Conservation (phyloP, 192 early-diverging fungal genomes). For the Powellomyces hirtus region DNA sequence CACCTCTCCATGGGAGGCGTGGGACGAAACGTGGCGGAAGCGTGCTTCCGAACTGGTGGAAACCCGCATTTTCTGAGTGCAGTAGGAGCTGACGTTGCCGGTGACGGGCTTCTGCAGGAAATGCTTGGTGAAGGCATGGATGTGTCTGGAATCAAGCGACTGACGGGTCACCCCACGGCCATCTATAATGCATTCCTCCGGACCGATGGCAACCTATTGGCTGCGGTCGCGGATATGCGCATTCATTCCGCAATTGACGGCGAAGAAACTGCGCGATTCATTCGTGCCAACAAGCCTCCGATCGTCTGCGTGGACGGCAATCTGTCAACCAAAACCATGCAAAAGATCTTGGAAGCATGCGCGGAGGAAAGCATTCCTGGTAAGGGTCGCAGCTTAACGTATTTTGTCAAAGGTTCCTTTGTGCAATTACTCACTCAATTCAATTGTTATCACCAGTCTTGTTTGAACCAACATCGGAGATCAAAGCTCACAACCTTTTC, state of each 20-base stretch:
- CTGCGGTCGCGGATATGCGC: slow-evolving; percentile 92
- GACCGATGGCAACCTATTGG: slow-evolving; percentile 65
- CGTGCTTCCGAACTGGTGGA: slow-evolving; percentile 61
- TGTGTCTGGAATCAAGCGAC: slow-evolving; percentile 6
- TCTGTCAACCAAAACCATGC: slow-evolving; percentile 46
- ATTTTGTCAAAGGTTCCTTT: not conserved
- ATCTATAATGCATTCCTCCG: slow-evolving; percentile 80
- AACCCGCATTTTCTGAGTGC: slow-evolving; percentile 63
- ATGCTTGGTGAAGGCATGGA: slow-evolving; percentile 62
- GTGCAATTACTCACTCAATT: not conserved
- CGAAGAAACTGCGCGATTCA: not conserved
- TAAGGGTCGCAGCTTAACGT: not conserved
- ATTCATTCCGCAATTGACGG: slow-evolving; percentile 61
- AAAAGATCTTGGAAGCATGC: slow-evolving; percentile 37
- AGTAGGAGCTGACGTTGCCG: slow-evolving; percentile 73
- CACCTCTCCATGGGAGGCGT: slow-evolving; percentile 77
- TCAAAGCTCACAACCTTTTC: slow-evolving; percentile 66
- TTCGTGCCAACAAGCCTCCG: slow-evolving; percentile 41
- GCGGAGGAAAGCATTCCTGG: slow-evolving; percentile 38
- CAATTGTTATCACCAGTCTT: slow-evolving; percentile 34
- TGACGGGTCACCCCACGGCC: slow-evolving; percentile 52
- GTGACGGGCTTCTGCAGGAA: slow-evolving; percentile 49
- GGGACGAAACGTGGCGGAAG: slow-evolving; percentile 88
- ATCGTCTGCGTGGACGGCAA: slow-evolving; percentile 80
- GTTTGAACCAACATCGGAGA: slow-evolving; percentile 91